Base-by-base conservation (phyloP, 805 yeast genomes). In the Naumovozyma dairenensis region DNA sequence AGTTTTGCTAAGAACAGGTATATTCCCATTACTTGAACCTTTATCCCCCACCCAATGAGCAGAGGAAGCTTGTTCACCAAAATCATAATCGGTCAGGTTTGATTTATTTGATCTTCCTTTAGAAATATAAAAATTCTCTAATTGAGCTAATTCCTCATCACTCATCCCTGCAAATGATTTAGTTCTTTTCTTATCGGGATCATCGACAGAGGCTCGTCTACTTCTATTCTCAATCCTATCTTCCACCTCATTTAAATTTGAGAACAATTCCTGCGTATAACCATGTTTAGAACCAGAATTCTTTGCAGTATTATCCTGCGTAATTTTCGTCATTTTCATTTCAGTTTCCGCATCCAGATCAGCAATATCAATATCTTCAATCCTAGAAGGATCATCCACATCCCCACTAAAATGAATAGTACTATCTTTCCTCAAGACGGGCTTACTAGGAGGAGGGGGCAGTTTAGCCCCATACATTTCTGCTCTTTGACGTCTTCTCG, bases 101-200 rank as follows among this genome's bases (percentile, higher is more conserved):
- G 46, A 38, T 5, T 34, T 33, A 1, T 50, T 43, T 3, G 54
- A 42, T 36, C 56, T 47, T 7, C 56, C 46, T 8, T 44, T 45
- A 16, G 53, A 44, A 5, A 35, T 42, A 27, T 55, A 50, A 22
- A 40, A 46, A 16, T 47, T 38, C 38, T 58, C 63, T 15, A 58
- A 33, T 16, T 28, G 48, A 2, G 53, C 43, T 21, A 58, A 36
- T 31, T 58, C 62, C 30, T 48, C 53, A 27, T 49, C 45, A 9
- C 51, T 46, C 62, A 58, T 57, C 6, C 49, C 54, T 4, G 56
- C 54, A 32, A 56, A 53, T 10, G 56, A 52, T 36, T 54, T 56
- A 21, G 43, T 45, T 13, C 38, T 42, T 20, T 32, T 39, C 13
- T 21, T 37, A 19, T 25, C 28, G 19, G 31, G 15, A 15, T 16